Percentiles rank a stretch among this genome's conserved stretches.
These are phyloP conservation scores for Acer yangbiense DNA, from an alignment of 345 rosid species.

Conservation along the genomic window DNA sequence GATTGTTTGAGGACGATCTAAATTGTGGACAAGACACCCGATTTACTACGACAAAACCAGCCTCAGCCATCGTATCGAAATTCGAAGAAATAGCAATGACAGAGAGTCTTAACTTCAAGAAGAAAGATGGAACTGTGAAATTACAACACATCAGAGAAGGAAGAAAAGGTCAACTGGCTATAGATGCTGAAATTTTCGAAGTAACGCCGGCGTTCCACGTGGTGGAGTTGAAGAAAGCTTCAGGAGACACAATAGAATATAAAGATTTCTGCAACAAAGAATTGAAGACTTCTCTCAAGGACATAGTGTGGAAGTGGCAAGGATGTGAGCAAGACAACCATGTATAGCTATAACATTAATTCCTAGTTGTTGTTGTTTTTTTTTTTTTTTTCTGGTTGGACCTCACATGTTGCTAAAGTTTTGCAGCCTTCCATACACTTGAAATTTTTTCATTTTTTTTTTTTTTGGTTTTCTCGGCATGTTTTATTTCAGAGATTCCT, in stretches of 20 bases:
- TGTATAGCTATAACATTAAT: background rate
- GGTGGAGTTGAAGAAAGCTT: slow-evolving; percentile 72
- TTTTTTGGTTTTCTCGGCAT: background rate
- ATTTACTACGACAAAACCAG: slow-evolving; percentile 61
- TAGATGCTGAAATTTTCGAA: slow-evolving; percentile 77
- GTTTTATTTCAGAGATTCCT: background rate
- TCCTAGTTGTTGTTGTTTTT: background rate
- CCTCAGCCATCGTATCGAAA: slow-evolving; percentile 65
- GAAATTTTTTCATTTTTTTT: background rate
- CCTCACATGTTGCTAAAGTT: background rate
- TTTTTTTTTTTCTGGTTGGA: background rate
- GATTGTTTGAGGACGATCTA: slow-evolving; percentile 58
- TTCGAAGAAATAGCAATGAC: slow-evolving; percentile 66
- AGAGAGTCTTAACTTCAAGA: slow-evolving; percentile 50
- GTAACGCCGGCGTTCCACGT: slow-evolving; percentile 69
- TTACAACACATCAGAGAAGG: slow-evolving; percentile 66
- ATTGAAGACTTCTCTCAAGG: slow-evolving; percentile 76
- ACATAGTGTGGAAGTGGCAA: slow-evolving; percentile 91
- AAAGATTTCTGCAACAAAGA: slow-evolving; percentile 57
- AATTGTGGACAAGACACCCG: slow-evolving; percentile 38
- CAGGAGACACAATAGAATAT: slow-evolving; percentile 86
- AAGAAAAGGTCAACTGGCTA: slow-evolving; percentile 76
- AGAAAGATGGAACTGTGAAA: slow-evolving; percentile 61
- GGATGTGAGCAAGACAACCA: slow-evolving; percentile 38
- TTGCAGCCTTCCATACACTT: background rate